Evolutionary conservation across 129 eudicot genomes (phyloP).

Genomic region (Rutidosis leptorrhynchoides): DNA sequence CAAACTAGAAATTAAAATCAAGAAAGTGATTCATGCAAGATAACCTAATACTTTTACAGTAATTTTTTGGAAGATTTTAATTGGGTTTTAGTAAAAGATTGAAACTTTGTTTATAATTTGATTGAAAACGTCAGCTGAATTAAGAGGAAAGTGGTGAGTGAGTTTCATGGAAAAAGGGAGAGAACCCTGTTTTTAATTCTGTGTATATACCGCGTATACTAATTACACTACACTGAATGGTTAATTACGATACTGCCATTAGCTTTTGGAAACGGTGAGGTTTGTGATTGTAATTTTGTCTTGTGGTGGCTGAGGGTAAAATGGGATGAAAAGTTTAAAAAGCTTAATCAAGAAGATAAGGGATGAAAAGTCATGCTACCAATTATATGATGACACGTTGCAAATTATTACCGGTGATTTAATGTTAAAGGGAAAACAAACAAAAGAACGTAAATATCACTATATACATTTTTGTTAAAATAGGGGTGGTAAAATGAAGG

Average conservation of each 20-base stretch:
- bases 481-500: neutral
- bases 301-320: conserved; percentile 22
- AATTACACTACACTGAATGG: neutral
- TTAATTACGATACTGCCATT: conserved; percentile 24
- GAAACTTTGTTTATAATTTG: neutral
- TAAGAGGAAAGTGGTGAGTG: conserved; percentile 24
- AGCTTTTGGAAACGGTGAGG: neutral
- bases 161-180: conserved; percentile 17
- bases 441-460: neutral
- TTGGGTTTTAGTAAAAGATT: neutral
- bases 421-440: neutral
- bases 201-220: conserved; percentile 46
- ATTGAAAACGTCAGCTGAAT: conserved; percentile 6
- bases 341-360: conserved; percentile 29
- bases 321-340: conserved; percentile 4
- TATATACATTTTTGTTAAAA: neutral
- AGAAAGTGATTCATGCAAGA: neutral
- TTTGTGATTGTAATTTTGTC: neutral
- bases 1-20: neutral
- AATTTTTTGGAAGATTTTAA: neutral
- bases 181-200: conserved; percentile 27
- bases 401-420: neutral
- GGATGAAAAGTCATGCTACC: conserved; percentile 17
- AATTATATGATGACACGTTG: conserved; percentile 29
- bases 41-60: neutral